Evolutionary conservation across 176 grass and related monocot genomes (phyloP).

Genomic region (Lolium multiflorum): DNA sequence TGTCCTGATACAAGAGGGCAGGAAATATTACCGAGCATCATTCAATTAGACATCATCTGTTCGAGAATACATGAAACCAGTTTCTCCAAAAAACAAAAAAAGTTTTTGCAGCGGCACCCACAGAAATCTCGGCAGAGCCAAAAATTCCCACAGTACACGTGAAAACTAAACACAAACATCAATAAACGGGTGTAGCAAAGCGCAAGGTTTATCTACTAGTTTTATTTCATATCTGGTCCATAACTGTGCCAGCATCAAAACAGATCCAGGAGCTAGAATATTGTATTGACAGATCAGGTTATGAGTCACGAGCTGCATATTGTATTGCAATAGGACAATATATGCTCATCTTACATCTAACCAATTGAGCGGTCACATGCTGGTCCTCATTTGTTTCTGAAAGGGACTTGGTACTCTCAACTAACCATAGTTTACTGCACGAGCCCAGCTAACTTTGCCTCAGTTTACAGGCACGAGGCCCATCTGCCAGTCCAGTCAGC

Average conservation of each 20-base stretch:
- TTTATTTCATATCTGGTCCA: neutral
- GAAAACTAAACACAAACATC: no score
- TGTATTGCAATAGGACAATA: neutral
- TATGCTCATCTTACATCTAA: neutral
- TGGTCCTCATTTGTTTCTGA: neutral
- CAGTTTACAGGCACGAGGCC: conserved; percentile 37
- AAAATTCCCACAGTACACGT: no score
- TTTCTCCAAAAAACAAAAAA: no score
- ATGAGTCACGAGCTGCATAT: conserved; percentile 22
- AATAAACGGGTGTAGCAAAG: no score
- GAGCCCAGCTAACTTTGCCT: neutral
- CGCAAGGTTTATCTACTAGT: neutral
- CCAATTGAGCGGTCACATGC: neutral
- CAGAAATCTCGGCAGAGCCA: no score
- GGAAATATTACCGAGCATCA: no score
- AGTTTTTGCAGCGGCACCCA: no score
- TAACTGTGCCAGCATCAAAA: neutral
- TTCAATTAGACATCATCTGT: no score
- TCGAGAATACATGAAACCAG: no score
- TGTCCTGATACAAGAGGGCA: no score
- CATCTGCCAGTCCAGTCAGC: conserved; percentile 34
- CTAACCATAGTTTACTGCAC: conserved; percentile 36
- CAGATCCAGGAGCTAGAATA: neutral
- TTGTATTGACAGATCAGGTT: neutral
- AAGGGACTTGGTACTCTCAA: neutral